Percentiles rank a stretch among this genome's conserved stretches.
These are phyloP conservation scores for Lasiodiplodia sp. DNA, from an alignment of 2,329 filamentous ascomycete species.

Conservation along the genomic window DNA sequence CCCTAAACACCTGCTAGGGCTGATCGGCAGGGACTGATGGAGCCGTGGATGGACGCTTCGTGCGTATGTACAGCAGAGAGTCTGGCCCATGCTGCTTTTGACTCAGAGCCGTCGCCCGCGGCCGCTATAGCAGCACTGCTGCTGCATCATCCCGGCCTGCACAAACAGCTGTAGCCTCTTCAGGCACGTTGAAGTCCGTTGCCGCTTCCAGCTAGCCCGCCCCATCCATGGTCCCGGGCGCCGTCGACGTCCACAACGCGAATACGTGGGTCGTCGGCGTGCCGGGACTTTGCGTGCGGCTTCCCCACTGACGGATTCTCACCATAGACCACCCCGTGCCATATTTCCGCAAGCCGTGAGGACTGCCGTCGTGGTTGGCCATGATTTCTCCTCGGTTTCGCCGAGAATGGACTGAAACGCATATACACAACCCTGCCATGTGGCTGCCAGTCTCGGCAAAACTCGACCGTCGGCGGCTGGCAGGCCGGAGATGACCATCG, in stretches of 20 bases:
- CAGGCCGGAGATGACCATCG: background rate
- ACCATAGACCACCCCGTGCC: background rate
- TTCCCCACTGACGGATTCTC: conserved; percentile 18
- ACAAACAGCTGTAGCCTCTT: conserved; percentile 14
- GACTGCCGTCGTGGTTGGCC: background rate
- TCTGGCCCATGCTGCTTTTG: conserved; percentile 1
- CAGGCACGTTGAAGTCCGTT: conserved; percentile 18
- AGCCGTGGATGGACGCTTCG: conserved; percentile 5
- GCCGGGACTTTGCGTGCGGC: conserved; percentile 15
- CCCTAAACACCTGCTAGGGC: conserved; percentile 20
- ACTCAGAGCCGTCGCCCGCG: conserved; percentile 1
- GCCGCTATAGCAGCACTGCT: background rate
- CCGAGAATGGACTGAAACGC: conserved; percentile 12
- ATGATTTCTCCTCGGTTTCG: conserved; percentile 1
- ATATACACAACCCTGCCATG: background rate
- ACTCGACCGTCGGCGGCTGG: background rate
- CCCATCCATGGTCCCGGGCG: conserved; percentile 1
- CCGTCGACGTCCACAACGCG: background rate
- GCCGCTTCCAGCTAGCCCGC: conserved; percentile 3
- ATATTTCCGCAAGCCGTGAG: background rate
- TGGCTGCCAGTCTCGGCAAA: conserved; percentile 15
- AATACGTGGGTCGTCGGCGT: background rate
- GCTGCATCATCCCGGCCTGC: conserved; percentile 12
- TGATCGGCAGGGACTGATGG: conserved; percentile 27
- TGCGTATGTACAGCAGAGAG: background rate